A percentile compares a stretch with the other conserved stretches of the same genome.
These are phyloP conservation scores for Vitis riparia DNA, from an alignment of 164 flowering plant species.

Conservation along the genomic window DNA sequence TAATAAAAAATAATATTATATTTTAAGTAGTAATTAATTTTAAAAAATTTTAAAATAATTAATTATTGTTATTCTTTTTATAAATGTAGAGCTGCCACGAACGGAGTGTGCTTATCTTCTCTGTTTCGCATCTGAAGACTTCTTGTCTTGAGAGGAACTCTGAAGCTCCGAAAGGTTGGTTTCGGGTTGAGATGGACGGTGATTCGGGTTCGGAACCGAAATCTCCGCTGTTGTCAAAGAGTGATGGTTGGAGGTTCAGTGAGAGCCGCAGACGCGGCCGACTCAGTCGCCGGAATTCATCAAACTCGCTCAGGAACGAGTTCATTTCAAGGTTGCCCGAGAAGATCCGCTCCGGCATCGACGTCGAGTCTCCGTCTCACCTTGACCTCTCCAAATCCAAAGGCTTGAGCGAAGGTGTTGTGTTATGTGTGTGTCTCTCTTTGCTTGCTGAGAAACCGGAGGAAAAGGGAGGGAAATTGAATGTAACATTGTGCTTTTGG, in stretches of 20 bases:
- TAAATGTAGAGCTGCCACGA: too few species aligned
- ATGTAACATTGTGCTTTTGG: background rate
- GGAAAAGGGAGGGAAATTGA: background rate
- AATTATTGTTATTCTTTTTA: too few species aligned
- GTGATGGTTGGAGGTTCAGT: background rate
- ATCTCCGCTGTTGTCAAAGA: constrained; percentile 14
- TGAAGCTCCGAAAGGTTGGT: too few species aligned
- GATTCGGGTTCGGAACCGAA: constrained; percentile 11
- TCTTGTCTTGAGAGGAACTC: too few species aligned
- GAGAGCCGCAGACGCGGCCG: constrained; percentile 2
- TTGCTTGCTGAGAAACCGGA: background rate
- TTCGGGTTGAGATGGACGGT: constrained; percentile 12
- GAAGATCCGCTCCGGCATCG: constrained; percentile 38
- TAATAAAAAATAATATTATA: too few species aligned
- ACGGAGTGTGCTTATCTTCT: too few species aligned
- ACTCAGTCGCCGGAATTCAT: constrained; percentile 30
- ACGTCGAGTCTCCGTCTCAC: constrained; percentile 37
- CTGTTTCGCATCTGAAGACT: too few species aligned
- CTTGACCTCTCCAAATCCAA: constrained; percentile 29
- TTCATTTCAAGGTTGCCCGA: constrained; percentile 48
- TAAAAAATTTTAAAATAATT: too few species aligned
- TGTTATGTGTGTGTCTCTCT: background rate
- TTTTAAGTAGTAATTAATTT: too few species aligned
- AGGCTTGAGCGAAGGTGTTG: constrained; percentile 36
- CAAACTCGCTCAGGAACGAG: constrained; percentile 30